Percentiles rank a stretch among this genome's conserved stretches.
phyloP scores from a whole-genome alignment of 768 basidiomycete species.

The Termitomyces sp. region DNA sequence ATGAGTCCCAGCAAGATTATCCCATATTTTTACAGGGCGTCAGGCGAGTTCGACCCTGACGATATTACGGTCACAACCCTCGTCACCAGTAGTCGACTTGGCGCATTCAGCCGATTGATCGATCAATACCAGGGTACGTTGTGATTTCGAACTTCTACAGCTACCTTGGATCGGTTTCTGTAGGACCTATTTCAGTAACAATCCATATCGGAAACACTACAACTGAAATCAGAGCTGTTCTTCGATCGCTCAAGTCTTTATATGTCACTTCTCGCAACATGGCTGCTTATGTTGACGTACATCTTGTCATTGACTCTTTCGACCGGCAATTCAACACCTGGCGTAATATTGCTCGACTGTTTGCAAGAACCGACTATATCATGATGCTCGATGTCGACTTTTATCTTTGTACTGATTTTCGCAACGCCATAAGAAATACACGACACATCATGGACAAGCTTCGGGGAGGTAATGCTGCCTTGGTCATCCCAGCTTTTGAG shows the following conservation, averaged over 20 bases:
- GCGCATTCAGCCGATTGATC: constrained; percentile 66
- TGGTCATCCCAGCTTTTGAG: constrained; percentile 86
- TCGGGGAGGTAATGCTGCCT: constrained; percentile 54
- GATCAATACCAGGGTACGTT: constrained; percentile 66
- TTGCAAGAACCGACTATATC: constrained; percentile 77
- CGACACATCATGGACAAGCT: constrained; percentile 39
- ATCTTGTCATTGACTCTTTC: constrained; percentile 77
- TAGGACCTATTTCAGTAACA: constrained; percentile 82
- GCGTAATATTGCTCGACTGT: constrained; percentile 81
- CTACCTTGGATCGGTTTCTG: background rate
- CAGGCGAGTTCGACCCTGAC: constrained; percentile 44
- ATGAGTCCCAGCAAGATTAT: constrained; percentile 72
- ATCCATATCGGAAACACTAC: constrained; percentile 63
- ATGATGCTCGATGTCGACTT: constrained; percentile 95
- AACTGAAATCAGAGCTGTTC: constrained; percentile 38
- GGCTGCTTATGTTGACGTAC: constrained; percentile 71
- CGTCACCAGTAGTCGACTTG: constrained; percentile 74
- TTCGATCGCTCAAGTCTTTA: constrained; percentile 59
- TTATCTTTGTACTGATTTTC: constrained; percentile 77
- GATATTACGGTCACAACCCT: constrained; percentile 86
- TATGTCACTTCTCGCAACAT: constrained; percentile 65
- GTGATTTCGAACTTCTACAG: background rate
- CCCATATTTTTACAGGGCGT: constrained; percentile 77
- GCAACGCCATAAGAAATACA: constrained; percentile 44
- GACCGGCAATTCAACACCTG: constrained; percentile 87